Conservation (phyloP, 306 rosid species). For the Ormosia semicastrata region DNA sequence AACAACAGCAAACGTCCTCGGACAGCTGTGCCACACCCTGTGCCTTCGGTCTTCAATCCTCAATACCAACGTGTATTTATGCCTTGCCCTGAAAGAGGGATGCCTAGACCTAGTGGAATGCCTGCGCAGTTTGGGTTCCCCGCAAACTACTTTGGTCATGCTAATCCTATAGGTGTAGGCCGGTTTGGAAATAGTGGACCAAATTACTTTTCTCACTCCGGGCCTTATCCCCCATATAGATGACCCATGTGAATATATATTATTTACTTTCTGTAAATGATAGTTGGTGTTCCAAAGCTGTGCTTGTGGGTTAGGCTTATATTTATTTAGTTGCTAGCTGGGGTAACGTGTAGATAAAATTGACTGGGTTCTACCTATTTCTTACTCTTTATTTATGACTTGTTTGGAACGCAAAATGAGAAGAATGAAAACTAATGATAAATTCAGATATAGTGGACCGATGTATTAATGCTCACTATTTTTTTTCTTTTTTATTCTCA, state of each 20-base stretch:
- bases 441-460: too few relatives aligned
- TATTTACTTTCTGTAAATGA: not conserved
- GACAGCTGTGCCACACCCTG: not conserved
- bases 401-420: not conserved
- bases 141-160: not conserved
- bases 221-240: not conserved
- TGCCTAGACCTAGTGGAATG: not conserved
- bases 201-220: not conserved
- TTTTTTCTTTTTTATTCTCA: too few relatives aligned
- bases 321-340: too few relatives aligned
- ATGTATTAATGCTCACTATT: too few relatives aligned
- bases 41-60: not conserved
- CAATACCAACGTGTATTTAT: not conserved
- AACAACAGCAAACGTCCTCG: slow-evolving; percentile 34
- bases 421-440: not conserved
- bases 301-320: too few relatives aligned
- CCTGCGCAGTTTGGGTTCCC: not conserved
- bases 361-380: not conserved
- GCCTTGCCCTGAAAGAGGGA: not conserved
- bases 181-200: not conserved
- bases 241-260: not conserved
- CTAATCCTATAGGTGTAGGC: not conserved
- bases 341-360: not conserved
- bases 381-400: not conserved
- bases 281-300: not conserved